Evolutionary conservation across 108 stramenopile species (phyloP).

Genomic region (Cyclotella baltica): DNA sequence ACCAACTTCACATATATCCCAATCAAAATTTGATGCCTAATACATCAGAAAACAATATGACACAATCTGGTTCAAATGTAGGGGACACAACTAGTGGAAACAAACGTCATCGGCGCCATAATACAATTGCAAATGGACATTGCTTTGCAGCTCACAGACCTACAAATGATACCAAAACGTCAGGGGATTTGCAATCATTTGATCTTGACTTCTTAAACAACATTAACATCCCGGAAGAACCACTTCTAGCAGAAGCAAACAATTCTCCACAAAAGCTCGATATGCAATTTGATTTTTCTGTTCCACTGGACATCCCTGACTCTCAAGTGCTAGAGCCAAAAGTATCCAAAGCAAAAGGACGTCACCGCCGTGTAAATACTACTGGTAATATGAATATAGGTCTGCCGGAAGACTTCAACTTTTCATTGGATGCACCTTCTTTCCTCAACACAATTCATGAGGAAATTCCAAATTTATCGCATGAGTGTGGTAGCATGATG

Average conservation of each 20-base stretch:
- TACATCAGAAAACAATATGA: neutral
- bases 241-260: neutral
- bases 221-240: neutral
- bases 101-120: neutral
- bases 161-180: neutral
- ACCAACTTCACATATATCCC: too few species aligned
- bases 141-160: neutral
- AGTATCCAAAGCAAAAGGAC: neutral
- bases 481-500: conserved; percentile 9
- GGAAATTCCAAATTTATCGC: neutral
- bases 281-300: too few species aligned
- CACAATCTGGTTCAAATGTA: too few species aligned
- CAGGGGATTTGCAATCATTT: neutral
- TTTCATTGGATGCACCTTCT: neutral
- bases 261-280: too few species aligned
- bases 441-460: conserved; percentile 2
- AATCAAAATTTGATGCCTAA: neutral
- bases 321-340: neutral
- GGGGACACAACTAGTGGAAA: neutral
- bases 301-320: neutral
- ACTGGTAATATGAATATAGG: neutral
- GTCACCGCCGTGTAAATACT: conserved; percentile 12
- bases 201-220: neutral
- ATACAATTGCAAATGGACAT: conserved; percentile 1
- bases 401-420: neutral